Conservation (phyloP, 805 yeast species). For the Zygoascus bituminiphila region DNA sequence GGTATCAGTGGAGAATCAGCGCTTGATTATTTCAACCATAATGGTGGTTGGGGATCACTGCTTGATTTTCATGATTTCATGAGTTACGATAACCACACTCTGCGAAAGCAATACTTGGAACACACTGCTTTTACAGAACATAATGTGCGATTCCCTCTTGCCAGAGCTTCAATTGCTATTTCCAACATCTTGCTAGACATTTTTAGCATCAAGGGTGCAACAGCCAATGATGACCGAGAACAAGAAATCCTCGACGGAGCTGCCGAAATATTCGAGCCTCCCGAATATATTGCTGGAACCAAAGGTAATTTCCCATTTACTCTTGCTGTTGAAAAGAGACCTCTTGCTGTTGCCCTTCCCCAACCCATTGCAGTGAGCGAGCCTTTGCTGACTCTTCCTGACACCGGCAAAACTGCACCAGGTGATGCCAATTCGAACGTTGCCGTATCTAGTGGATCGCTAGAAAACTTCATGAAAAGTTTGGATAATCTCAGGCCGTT, state of each 20-base stretch:
- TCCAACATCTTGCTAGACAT: conserved; percentile 15
- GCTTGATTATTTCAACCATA: conserved; percentile 13
- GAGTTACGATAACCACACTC: conserved; percentile 14
- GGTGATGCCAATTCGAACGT: not conserved
- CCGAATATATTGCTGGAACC: conserved; percentile 10
- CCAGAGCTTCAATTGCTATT: conserved; percentile 18
- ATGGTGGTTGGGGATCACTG: conserved; percentile 18
- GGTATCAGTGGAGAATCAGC: conserved; percentile 14
- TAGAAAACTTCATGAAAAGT: conserved; percentile 11
- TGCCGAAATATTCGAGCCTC: conserved; percentile 14
- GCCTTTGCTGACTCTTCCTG: not conserved
- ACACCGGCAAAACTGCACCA: not conserved
- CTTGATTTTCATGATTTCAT: conserved; percentile 22
- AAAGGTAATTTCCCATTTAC: conserved; percentile 4
- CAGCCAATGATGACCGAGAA: not conserved
- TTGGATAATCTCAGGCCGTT: conserved; percentile 18
- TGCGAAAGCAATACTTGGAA: conserved; percentile 18
- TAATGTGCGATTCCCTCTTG: conserved; percentile 18
- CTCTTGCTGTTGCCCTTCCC: not conserved
- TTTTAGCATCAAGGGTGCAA: conserved; percentile 8
- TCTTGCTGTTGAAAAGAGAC: not conserved
- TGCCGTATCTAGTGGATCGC: conserved; percentile 4
- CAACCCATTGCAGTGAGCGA: not conserved
- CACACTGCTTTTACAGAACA: conserved; percentile 18
- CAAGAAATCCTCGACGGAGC: conserved; percentile 8